These are phyloP conservation scores for Neonothopanus nambi DNA, from an alignment of 1,284 basidiomycete species.

Conservation along the genomic window DNA sequence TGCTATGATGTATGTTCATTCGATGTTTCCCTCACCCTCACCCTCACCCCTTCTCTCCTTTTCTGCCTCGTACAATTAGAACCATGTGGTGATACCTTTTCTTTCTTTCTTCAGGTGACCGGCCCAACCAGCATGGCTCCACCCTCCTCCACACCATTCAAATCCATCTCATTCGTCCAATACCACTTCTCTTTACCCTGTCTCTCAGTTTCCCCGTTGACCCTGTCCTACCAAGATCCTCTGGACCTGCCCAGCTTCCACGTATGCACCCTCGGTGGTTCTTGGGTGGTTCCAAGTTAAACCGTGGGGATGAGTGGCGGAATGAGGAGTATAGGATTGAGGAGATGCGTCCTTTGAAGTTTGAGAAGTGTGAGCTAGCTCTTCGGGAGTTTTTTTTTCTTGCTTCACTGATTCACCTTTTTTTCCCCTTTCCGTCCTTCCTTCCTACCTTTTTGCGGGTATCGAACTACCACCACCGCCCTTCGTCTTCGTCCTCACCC, in stretches of 20 bases:
- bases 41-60: neutral
- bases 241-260: neutral
- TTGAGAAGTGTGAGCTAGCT: neutral
- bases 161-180: no score
- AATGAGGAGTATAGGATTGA: slow-evolving; percentile 40
- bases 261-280: slow-evolving; percentile 25
- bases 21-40: no score
- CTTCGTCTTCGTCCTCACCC: neutral
- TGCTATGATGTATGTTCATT: slow-evolving; percentile 42
- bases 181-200: slow-evolving; percentile 34
- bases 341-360: slow-evolving; percentile 29
- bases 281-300: slow-evolving; percentile 43
- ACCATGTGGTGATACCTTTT: neutral
- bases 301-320: slow-evolving; percentile 26
- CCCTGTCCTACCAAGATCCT: slow-evolving; percentile 22
- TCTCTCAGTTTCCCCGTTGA: slow-evolving; percentile 26
- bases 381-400: neutral
- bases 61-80: no score
- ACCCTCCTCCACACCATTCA: no score
- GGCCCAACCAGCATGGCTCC: no score
- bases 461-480: slow-evolving; percentile 32
- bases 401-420: slow-evolving; percentile 18
- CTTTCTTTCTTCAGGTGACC: slow-evolving; percentile 35
- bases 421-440: neutral
- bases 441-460: neutral